These are phyloP conservation scores for Hydrangea macrophylla DNA, from an alignment of 148 eudicot genomes.

Conservation along the genomic window DNA sequence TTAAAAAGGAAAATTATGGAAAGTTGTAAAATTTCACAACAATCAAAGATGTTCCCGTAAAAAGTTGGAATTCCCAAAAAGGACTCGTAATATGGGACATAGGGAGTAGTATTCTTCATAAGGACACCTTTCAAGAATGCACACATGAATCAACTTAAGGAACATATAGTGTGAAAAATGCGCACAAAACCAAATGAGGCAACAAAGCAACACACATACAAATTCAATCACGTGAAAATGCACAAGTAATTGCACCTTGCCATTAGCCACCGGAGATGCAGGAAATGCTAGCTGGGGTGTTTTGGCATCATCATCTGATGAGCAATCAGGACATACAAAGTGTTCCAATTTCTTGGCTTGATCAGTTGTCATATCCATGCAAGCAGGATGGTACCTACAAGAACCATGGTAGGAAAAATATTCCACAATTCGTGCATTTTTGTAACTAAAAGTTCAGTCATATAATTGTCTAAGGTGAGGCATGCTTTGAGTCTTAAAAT, in stretches of 20 bases:
- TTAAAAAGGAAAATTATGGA: no score
- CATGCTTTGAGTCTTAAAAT: not conserved
- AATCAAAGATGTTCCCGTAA: no score
- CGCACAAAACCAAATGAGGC: not conserved
- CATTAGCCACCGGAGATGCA: conserved; percentile 20
- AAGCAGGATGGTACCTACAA: conserved; percentile 43
- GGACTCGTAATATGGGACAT: no score
- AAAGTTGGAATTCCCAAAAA: no score
- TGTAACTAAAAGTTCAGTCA: not conserved
- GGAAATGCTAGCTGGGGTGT: conserved; percentile 10
- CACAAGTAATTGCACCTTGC: conserved; percentile 25
- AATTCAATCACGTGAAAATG: not conserved
- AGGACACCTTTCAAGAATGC: not conserved
- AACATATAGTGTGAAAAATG: not conserved
- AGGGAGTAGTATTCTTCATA: not conserved
- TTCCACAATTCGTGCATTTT: not conserved
- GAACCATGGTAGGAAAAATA: not conserved
- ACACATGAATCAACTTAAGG: not conserved
- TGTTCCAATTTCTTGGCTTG: conserved; percentile 27
- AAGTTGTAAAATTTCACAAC: no score
- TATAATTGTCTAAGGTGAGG: not conserved
- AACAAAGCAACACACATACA: not conserved
- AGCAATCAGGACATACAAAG: conserved; percentile 31
- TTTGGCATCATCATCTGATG: conserved; percentile 19
- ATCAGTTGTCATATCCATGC: conserved; percentile 31